phyloP scores from a whole-genome alignment of 2,329 filamentous ascomycete species.

The Fonsecaea erecta region DNA sequence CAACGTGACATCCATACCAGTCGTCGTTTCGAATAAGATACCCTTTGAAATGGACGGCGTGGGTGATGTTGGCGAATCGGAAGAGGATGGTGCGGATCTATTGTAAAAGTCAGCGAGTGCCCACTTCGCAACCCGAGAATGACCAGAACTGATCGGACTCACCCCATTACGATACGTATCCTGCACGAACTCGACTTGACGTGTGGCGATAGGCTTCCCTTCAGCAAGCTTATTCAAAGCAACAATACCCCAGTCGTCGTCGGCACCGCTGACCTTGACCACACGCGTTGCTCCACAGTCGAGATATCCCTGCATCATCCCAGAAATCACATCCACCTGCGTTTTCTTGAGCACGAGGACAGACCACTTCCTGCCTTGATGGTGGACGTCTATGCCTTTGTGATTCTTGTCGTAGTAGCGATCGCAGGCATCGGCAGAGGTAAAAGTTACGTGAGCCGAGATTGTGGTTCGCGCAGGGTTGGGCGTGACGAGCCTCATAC shows the following conservation, averaged over 20 bases:
- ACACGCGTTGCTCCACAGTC: conserved; percentile 52
- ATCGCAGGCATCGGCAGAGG: conserved; percentile 43
- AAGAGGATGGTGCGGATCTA: conserved; percentile 53
- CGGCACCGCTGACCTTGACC: conserved; percentile 50
- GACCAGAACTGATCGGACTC: conserved; percentile 39
- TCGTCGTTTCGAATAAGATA: conserved; percentile 47
- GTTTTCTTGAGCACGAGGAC: conserved; percentile 48
- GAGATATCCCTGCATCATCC: conserved; percentile 48
- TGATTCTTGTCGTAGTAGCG: conserved; percentile 44
- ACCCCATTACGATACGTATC: conserved; percentile 49
- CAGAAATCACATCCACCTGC: conserved; percentile 48
- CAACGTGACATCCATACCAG: conserved; percentile 54
- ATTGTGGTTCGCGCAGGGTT: conserved; percentile 21
- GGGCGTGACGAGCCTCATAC: conserved; percentile 35
- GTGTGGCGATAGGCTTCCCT: conserved; percentile 41
- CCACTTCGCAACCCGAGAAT: background rate
- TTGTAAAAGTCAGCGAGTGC: background rate
- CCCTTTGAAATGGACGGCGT: conserved; percentile 53
- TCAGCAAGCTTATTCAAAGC: conserved; percentile 47
- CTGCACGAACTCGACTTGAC: conserved; percentile 53
- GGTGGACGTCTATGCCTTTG: conserved; percentile 45
- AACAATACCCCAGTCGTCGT: conserved; percentile 46
- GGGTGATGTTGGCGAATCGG: conserved; percentile 53
- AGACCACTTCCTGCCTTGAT: conserved; percentile 38
- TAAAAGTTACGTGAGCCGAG: conserved; percentile 45